These are phyloP conservation scores for Hymenotorrendiella dingleyae DNA, from an alignment of 2,329 filamentous ascomycete genomes.

Conservation along the genomic window DNA sequence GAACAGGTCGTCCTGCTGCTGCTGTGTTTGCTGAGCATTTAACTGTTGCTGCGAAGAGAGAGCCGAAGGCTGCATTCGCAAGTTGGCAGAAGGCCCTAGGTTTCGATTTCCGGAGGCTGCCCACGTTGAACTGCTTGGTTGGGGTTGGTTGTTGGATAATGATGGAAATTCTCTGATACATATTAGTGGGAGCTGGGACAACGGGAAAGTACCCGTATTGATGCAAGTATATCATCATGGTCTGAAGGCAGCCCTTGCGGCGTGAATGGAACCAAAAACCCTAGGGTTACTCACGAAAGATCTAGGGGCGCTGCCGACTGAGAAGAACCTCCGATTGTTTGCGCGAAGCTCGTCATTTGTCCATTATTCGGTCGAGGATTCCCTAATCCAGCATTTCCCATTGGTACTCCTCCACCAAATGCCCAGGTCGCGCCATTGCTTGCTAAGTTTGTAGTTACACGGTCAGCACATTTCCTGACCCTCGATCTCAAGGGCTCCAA, in stretches of 20 bases:
- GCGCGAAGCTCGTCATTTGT: conserved; percentile 59
- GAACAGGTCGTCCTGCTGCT: conserved; percentile 32
- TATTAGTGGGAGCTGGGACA: conserved; percentile 19
- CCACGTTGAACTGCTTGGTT: conserved; percentile 31
- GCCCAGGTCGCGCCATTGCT: conserved; percentile 46
- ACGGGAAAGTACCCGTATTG: neutral
- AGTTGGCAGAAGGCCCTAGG: conserved; percentile 24
- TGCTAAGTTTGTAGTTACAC: conserved; percentile 28
- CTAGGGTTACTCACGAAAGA: conserved; percentile 50
- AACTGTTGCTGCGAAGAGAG: conserved; percentile 26
- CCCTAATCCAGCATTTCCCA: conserved; percentile 50
- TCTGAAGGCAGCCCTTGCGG: too few relatives aligned
- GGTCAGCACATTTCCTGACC: conserved; percentile 17
- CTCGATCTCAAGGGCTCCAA: neutral
- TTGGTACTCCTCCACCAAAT: conserved; percentile 56
- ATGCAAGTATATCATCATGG: neutral
- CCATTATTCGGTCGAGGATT: conserved; percentile 48
- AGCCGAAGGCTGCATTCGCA: conserved; percentile 26
- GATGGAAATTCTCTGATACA: conserved; percentile 56
- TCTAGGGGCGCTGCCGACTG: conserved; percentile 58
- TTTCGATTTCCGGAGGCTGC: conserved; percentile 25
- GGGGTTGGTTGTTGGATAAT: conserved; percentile 52
- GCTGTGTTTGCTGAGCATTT: conserved; percentile 27
- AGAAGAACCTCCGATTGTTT: conserved; percentile 54
- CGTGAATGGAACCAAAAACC: too few relatives aligned